These are phyloP conservation scores for Hanseniaspora thailandica DNA, from an alignment of 805 yeast genomes.

Conservation along the genomic window DNA sequence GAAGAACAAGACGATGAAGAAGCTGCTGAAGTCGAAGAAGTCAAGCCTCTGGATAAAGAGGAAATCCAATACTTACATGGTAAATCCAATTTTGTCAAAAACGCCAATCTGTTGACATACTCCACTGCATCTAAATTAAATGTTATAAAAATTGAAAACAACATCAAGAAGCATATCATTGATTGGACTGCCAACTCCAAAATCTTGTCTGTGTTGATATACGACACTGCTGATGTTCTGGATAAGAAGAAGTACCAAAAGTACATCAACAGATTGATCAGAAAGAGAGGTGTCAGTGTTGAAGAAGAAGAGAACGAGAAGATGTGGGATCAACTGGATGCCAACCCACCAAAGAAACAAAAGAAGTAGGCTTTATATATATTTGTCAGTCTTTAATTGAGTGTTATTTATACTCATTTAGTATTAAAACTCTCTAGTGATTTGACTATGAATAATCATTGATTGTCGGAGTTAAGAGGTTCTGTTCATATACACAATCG, in stretches of 20 bases:
- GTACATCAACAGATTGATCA: constrained; percentile 30
- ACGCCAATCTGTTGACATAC: neutral
- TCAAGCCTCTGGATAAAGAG: constrained; percentile 1
- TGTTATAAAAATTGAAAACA: neutral
- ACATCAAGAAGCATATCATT: neutral
- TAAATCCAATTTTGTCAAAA: constrained; percentile 9
- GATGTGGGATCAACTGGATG: constrained; percentile 22
- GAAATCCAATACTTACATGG: constrained; percentile 4
- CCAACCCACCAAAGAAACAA: constrained; percentile 1
- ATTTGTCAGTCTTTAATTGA: neutral
- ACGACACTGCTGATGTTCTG: constrained; percentile 13
- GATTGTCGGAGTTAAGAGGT: neutral
- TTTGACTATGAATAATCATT: too few relatives aligned
- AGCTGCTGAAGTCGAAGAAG: neutral
- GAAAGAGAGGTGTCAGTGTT: constrained; percentile 29
- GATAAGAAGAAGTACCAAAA: constrained; percentile 21
- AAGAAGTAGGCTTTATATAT: neutral
- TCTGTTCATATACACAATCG: neutral
- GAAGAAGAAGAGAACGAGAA: constrained; percentile 30
- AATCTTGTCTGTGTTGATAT: constrained; percentile 4
- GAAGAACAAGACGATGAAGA: constrained; percentile 1
- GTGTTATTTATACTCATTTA: too few relatives aligned
- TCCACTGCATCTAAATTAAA: constrained; percentile 2
- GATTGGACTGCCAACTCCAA: constrained; percentile 36
- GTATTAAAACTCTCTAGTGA: too few relatives aligned